A percentile compares a stretch with the other conserved stretches of the same genome.
These are phyloP conservation scores for Lachnellula arida DNA, from an alignment of 2,329 filamentous ascomycete species.

Conservation along the genomic window DNA sequence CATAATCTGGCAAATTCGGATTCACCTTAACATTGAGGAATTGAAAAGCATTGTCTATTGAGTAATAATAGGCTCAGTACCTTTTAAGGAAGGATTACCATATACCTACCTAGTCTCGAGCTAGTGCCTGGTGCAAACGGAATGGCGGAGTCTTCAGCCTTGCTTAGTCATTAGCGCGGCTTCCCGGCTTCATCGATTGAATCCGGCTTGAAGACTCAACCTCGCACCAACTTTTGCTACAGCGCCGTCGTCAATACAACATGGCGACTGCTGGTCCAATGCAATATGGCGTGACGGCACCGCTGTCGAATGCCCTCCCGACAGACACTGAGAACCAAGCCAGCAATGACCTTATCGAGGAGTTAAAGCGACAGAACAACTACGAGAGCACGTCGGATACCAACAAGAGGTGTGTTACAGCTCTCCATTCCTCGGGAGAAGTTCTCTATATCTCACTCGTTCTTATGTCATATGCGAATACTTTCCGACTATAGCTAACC, in stretches of 20 bases:
- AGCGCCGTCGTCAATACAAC: slow-evolving; percentile 12
- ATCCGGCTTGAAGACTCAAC: not conserved
- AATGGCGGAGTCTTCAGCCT: not conserved
- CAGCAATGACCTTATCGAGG: slow-evolving; percentile 74
- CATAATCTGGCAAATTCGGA: not conserved
- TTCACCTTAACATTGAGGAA: not conserved
- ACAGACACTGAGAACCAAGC: slow-evolving; percentile 71
- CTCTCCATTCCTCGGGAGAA: not conserved
- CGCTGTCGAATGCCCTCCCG: slow-evolving; percentile 74
- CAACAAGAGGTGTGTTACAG: slow-evolving; percentile 61
- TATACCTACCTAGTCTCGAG: not conserved
- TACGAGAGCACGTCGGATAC: slow-evolving; percentile 84
- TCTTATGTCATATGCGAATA: not conserved
- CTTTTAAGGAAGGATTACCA: not conserved
- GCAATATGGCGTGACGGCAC: slow-evolving; percentile 66
- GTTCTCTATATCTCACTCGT: too few relatives aligned
- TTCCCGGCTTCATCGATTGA: not conserved
- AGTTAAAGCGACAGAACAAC: slow-evolving; percentile 84
- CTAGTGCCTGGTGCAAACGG: not conserved
- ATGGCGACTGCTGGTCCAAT: slow-evolving; percentile 28
- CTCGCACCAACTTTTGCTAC: not conserved
- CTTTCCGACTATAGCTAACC: slow-evolving; percentile 3
- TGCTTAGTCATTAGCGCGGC: not conserved
- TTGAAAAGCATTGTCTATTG: not conserved
- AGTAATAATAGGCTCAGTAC: too few relatives aligned